Conservation (phyloP, 495 filamentous ascomycete genomes). For the Penicillium canariense region DNA sequence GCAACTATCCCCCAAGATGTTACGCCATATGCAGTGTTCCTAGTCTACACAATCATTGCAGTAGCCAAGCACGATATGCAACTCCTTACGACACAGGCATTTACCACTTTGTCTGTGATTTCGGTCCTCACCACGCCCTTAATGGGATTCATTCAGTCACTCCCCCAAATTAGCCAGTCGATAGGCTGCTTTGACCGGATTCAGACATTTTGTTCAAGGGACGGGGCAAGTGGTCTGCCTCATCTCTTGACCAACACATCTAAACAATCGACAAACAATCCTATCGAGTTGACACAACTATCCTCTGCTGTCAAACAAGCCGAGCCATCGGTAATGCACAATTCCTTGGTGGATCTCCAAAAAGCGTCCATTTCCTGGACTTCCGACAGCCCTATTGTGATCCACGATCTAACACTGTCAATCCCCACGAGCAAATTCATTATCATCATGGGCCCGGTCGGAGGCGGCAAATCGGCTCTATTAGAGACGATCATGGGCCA, state of each 20-base stretch:
- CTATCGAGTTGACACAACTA: too few relatives aligned
- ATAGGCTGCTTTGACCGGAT: constrained; percentile 32
- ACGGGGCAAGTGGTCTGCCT: too few relatives aligned
- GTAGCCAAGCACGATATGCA: constrained; percentile 36
- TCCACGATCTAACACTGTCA: not conserved
- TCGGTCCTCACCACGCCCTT: constrained; percentile 25
- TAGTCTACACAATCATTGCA: constrained; percentile 40
- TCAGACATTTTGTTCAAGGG: constrained; percentile 22
- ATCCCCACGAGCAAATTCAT: not conserved
- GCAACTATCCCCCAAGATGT: constrained; percentile 17
- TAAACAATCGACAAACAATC: too few relatives aligned
- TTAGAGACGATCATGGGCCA: constrained; percentile 22
- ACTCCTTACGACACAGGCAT: constrained; percentile 39
- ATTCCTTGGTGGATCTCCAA: too few relatives aligned
- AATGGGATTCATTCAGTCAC: constrained; percentile 23
- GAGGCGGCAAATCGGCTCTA: constrained; percentile 30
- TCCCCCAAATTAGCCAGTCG: constrained; percentile 20
- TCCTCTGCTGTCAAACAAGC: too few relatives aligned
- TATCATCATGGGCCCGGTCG: constrained; percentile 18
- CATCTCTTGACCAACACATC: too few relatives aligned
- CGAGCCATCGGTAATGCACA: too few relatives aligned
- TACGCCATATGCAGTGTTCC: constrained; percentile 41
- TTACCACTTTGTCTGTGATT: constrained; percentile 36
- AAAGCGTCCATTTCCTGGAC: constrained; percentile 2
- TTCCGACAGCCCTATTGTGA: not conserved